Base-by-base conservation (phyloP, 106 monocot genomes). In the Apostasia shenzhenica region DNA sequence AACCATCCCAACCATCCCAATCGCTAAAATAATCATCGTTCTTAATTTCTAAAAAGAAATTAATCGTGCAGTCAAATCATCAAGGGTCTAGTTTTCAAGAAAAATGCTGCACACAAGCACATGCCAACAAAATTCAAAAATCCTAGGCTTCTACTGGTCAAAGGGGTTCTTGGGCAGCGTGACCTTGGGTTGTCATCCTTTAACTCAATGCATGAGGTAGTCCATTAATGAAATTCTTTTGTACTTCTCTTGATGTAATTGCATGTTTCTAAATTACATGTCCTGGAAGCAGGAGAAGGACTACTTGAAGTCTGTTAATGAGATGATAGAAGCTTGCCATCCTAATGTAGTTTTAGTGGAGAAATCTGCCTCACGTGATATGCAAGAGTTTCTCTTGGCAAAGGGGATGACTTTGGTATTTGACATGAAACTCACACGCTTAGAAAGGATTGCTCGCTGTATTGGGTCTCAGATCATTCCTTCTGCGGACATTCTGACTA, bases 261-360 rank as follows among this genome's bases (percentile, higher is more conserved):
- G 40, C 14, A 59, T 57, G 4, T 61, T 65, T 65, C 48, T 65
- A 5, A 65, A 41, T 26, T 5, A 2, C 1, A 14, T 65, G 3
- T 65, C 2, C 14, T 65, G 3, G 46, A 72, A 45, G 67, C 71
- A 93, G 99, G 93, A 99, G 63, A 79, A 76, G 7, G 83, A 80
- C 68, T 71, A 75, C 76, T 60, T 90, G 55, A 99, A 85, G 61
- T 75, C 76, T 7, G 67, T 93, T 39, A 72, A 66, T 50, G 87
- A 85, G 55, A 85, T 90, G 76, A 79, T 93, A 61, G 84, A 88
- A 47, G 65, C 73, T 56, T 99, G 87, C 63, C 70, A 83, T 60
- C 92, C 99, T n/a, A 87, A 99, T 80, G 78, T 99, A 38, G 90
- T 99, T 75, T 76, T 99, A 59, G 99, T 99, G 53, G 99, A 99